Conservation (phyloP, 352 stramenopile species). For the Elongisporangium senticosum region DNA sequence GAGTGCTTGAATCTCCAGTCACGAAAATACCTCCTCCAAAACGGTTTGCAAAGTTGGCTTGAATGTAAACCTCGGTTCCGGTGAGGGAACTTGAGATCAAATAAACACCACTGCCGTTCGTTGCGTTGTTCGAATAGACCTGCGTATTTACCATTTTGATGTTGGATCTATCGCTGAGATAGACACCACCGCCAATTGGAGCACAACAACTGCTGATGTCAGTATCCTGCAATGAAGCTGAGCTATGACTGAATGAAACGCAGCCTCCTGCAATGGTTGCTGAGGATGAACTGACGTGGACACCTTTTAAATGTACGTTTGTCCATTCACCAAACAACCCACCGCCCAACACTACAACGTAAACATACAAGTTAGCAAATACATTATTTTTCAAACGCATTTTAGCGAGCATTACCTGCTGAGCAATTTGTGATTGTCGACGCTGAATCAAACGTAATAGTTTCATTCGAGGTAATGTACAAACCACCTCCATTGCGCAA, state of each 20-base stretch:
- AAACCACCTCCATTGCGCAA: slow-evolving; percentile 34
- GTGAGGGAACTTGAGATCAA: slow-evolving; percentile 19
- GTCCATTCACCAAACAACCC: slow-evolving; percentile 25
- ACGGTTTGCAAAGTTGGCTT: slow-evolving; percentile 9
- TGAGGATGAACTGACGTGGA: slow-evolving; percentile 10
- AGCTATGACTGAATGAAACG: slow-evolving; percentile 16
- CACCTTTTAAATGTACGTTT: slow-evolving; percentile 9
- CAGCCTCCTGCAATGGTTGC: slow-evolving; percentile 22
- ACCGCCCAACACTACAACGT: slow-evolving; percentile 17
- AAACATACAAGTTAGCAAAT: neutral
- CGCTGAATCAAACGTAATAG: slow-evolving; percentile 14
- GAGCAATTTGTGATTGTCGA: slow-evolving; percentile 25
- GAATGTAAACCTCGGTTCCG: neutral
- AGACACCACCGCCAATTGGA: slow-evolving; percentile 20
- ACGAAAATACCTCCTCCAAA: slow-evolving; percentile 26
- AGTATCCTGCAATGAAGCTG: slow-evolving; percentile 4
- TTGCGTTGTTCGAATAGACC: slow-evolving; percentile 11
- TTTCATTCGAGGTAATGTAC: slow-evolving; percentile 31
- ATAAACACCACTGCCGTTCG: slow-evolving; percentile 23
- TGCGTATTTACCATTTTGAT: slow-evolving; percentile 7
- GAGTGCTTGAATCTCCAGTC: slow-evolving; percentile 13
- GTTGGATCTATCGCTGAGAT: slow-evolving; percentile 9
- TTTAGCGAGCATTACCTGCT: slow-evolving; percentile 18
- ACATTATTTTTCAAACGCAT: neutral
- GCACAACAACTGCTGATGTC: slow-evolving; percentile 12